Percentiles rank a stretch among this genome's conserved stretches.
phyloP scores from a whole-genome alignment of 306 rosid genomes.

The Crotalaria pallida region DNA sequence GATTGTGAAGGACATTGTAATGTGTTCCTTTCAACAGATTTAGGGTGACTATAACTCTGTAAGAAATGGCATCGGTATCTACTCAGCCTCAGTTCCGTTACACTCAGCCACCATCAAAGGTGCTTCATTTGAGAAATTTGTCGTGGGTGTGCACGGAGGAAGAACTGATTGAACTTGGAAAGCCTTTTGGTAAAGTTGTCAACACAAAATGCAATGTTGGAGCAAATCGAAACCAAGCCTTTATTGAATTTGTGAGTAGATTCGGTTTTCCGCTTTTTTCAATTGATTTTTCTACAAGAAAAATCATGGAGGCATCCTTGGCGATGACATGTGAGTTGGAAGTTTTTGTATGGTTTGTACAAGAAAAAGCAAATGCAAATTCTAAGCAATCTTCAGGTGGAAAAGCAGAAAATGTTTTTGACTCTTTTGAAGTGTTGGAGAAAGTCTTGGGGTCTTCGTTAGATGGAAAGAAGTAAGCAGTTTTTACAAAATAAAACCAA shows the following conservation, averaged over 20 bases:
- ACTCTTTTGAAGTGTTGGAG: too few species aligned
- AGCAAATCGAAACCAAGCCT: conserved; percentile 93
- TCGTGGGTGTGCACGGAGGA: conserved; percentile 99
- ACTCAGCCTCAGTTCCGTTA: conserved; percentile 97
- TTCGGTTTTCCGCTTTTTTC: background rate
- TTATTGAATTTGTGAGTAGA: conserved; percentile 88
- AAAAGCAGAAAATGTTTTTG: too few species aligned
- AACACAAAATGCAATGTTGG: conserved; percentile 99
- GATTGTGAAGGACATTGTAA: conserved; percentile 21
- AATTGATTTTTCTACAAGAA: background rate
- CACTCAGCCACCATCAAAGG: conserved; percentile 98
- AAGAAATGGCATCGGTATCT: conserved; percentile 80
- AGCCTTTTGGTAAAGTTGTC: conserved; percentile 99
- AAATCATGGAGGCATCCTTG: too few species aligned
- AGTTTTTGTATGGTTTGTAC: too few species aligned
- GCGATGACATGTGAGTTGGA: too few species aligned
- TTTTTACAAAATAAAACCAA: too few species aligned
- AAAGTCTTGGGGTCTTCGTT: too few species aligned
- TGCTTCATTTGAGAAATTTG: conserved; percentile 92
- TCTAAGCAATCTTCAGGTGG: too few species aligned
- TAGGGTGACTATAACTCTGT: conserved; percentile 17
- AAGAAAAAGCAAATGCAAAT: too few species aligned
- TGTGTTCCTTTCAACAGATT: conserved; percentile 28
- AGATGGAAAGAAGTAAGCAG: too few species aligned
- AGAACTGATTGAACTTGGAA: conserved; percentile 91